Evolutionary conservation across 1,284 basidiomycete genomes (phyloP).

Genomic region (Fomitopsis betulina): DNA sequence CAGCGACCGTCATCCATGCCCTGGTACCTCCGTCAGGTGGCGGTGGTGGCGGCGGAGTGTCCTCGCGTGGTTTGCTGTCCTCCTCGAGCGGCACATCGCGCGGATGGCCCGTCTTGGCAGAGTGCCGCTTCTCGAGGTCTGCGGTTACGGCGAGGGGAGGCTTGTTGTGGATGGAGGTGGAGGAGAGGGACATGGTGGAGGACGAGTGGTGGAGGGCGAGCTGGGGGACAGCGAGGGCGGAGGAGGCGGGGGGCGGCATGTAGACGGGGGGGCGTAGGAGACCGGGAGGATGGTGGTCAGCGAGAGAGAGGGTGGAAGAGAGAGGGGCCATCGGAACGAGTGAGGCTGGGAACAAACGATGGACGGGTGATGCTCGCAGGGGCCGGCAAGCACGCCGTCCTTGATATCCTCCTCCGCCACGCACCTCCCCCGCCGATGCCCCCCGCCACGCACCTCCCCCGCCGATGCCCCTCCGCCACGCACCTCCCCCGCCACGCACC

Average conservation of each 20-base stretch:
- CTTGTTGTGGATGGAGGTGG: neutral
- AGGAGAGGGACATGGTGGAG: conserved; percentile 1
- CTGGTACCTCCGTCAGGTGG: conserved; percentile 14
- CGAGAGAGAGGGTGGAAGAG: neutral
- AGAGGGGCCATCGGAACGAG: neutral
- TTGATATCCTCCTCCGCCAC: neutral
- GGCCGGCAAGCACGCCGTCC: neutral
- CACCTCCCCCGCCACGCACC: neutral
- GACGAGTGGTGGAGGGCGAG: neutral
- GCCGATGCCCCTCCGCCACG: too few relatives aligned
- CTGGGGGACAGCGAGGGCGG: neutral
- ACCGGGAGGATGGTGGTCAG: neutral
- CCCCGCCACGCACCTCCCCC: neutral
- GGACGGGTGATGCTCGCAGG: neutral
- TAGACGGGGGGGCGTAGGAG: neutral
- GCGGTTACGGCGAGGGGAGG: neutral
- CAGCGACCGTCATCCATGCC: conserved; percentile 14
- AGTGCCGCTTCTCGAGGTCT: neutral
- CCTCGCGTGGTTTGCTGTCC: neutral
- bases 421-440: neutral
- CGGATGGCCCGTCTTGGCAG: neutral
- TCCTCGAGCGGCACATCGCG: neutral
- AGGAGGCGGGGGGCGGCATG: neutral
- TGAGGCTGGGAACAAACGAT: neutral
- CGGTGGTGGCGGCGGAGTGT: neutral